Evolutionary conservation across 352 stramenopile genomes (phyloP).

Genomic region (Phytophthora parvispora): DNA sequence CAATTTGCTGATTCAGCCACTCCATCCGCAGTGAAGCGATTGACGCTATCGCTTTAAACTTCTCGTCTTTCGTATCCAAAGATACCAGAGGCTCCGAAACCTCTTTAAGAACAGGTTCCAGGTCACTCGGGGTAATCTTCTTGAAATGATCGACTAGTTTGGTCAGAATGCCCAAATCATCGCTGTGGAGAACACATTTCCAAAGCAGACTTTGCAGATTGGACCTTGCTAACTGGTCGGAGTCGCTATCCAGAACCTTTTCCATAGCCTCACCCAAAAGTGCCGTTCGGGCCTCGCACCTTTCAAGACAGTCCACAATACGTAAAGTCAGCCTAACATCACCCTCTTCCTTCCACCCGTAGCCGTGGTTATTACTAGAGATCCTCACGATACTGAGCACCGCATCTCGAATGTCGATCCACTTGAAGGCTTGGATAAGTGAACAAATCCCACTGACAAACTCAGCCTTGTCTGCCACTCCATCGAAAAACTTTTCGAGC

Average conservation of each 20-base stretch:
- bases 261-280: not conserved
- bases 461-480: not conserved
- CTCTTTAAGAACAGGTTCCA: not conserved
- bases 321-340: conserved; percentile 5
- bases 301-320: conserved; percentile 3
- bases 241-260: not conserved
- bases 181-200: not conserved
- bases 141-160: conserved; percentile 10
- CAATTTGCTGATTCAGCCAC: conserved; percentile 13
- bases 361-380: not conserved
- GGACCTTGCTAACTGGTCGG: not conserved
- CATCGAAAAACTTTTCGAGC: not conserved
- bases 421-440: conserved; percentile 5
- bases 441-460: not conserved
- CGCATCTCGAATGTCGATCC: conserved; percentile 6
- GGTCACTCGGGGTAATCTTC: not conserved
- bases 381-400: not conserved
- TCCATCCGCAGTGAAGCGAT: conserved; percentile 2
- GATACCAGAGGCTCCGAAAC: not conserved
- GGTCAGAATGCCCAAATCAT: not conserved
- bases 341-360: not conserved
- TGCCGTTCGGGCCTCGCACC: not conserved
- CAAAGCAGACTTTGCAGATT: conserved; percentile 7
- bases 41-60: conserved; percentile 1
- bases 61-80: conserved; percentile 1